Evolutionary conservation across 257 asterid genomes (phyloP), one percentile per base, ranked within the genome.

Genomic region (Fraxinus pennsylvanica): DNA sequence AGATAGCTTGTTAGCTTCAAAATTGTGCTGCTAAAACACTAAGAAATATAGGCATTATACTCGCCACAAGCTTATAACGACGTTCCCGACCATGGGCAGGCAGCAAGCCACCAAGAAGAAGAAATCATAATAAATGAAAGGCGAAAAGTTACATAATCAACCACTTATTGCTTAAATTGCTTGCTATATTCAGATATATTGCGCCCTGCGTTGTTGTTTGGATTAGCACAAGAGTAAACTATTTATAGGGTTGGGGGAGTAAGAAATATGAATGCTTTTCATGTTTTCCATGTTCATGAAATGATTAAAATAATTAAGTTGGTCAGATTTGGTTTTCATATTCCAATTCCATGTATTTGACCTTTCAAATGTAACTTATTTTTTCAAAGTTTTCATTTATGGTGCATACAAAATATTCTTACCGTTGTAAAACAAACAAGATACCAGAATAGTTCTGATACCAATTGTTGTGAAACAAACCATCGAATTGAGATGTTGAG

Each of bases 11-110:
- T 19, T 43, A 13, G 15, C 22, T 72, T 27, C 6, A 21, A 29
- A 14, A 8, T 14, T 10, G 47, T 41, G 47, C 47, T 9, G 14
- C 33, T 85, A 27, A 41, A 41, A 41, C 14, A 41, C 15, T 41
- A 9, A 41, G 47, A 41, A 41, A 41, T 10, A 41, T 10, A 41
- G 47, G 47, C 47, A 50, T 50, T 50, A 50, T 50, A 73, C 83
- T 75, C 57, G 83, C 85, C 35, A 73, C 82, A 50, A 86, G 83
- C 50, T 47, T 73, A 10, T 86, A 84, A 32, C 82, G 78, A 38
- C 84, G 89, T n/a, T 57, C 50, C 39, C 41, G 32, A 25, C 87
- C 86, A 12, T 79, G 39, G 73, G 38, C 47, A 0, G 82, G 82
- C 2, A 78, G 69, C 15, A 77, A 43, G 2, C 68, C 63, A 41